A percentile compares a stretch with the other conserved stretches of the same genome.
Evolutionary conservation across 1,284 basidiomycete species (phyloP).

Genomic region (Cryptococcus floricola): DNA sequence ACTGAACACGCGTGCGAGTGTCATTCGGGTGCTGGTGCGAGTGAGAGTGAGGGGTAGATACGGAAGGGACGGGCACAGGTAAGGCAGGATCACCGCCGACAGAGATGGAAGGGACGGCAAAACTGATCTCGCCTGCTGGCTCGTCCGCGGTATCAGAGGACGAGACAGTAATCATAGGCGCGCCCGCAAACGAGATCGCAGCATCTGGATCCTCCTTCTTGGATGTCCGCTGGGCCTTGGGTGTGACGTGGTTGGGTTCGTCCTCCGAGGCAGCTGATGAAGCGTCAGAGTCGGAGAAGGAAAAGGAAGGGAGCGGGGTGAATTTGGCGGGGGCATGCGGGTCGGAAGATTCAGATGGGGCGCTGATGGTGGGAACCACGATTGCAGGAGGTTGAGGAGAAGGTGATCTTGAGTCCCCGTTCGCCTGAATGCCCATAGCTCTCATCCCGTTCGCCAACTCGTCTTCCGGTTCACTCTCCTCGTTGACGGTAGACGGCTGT

Average conservation of each 20-base stretch:
- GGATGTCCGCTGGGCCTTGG: conserved; percentile 2
- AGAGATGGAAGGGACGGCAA: conserved; percentile 20
- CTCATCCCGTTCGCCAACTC: conserved; percentile 4
- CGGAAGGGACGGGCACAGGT: background rate
- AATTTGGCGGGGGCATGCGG: conserved; percentile 19
- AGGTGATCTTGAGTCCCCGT: background rate
- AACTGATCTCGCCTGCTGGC: conserved; percentile 11
- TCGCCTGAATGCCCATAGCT: conserved; percentile 1
- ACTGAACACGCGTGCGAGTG: conserved; percentile 7
- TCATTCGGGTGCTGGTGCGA: conserved; percentile 1
- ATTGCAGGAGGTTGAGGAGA: conserved; percentile 1
- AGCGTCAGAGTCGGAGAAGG: conserved; percentile 17
- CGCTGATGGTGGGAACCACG: conserved; percentile 3
- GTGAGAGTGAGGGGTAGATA: background rate
- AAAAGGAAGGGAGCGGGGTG: conserved; percentile 21
- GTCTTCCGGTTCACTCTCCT: conserved; percentile 12
- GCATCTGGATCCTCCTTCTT: background rate
- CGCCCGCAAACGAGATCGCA: conserved; percentile 16
- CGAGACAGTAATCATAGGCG: conserved; percentile 36
- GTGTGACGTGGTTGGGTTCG: background rate
- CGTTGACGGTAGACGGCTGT: conserved; percentile 26
- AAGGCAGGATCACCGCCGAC: background rate
- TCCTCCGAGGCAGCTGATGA: conserved; percentile 11
- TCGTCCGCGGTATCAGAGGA: conserved; percentile 26
- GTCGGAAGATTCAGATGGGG: background rate